A percentile compares a stretch with the other conserved stretches of the same genome.
Evolutionary conservation across 2,329 filamentous ascomycete genomes (phyloP).

Genomic region (Alternaria brassicae): DNA sequence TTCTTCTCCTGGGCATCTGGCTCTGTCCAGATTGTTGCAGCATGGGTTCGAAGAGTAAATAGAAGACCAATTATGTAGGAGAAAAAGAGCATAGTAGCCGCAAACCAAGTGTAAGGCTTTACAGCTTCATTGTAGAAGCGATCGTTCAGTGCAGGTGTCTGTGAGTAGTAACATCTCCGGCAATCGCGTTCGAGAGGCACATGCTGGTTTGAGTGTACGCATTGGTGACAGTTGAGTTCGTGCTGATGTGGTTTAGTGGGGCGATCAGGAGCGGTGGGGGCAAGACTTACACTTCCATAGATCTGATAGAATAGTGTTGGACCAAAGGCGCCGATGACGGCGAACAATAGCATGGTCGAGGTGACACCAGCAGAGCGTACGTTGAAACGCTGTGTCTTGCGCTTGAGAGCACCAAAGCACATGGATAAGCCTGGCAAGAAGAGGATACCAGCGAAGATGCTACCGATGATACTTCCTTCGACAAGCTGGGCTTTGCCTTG

Average conservation of each 20-base stretch:
- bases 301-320: conserved; percentile 98
- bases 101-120: conserved; percentile 90
- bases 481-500: conserved; percentile 93
- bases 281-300: conserved; percentile 74
- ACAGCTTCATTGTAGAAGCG: conserved; percentile 91
- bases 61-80: conserved; percentile 93
- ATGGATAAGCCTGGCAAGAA: conserved; percentile 95
- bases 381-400: conserved; percentile 98
- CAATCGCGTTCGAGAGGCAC: conserved; percentile 71
- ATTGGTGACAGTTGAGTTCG: conserved; percentile 82
- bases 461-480: conserved; percentile 95
- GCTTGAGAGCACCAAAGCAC: conserved; percentile 97
- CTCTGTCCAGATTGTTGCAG: conserved; percentile 96
- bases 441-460: conserved; percentile 94
- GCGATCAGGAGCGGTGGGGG: not conserved
- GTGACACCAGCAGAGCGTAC: conserved; percentile 95
- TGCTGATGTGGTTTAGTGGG: conserved; percentile 65
- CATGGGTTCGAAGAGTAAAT: conserved; percentile 95
- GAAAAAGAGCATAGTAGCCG: conserved; percentile 83
- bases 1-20: conserved; percentile 57
- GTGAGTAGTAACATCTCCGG: conserved; percentile 91
- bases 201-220: conserved; percentile 61
- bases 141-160: conserved; percentile 82
- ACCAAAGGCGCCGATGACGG: conserved; percentile 92
- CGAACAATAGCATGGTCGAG: conserved; percentile 96